Percentiles rank a stretch among this genome's conserved stretches.
Evolutionary conservation across 2,329 filamentous ascomycete species (phyloP).

Genomic region (Whalleya microplaca): DNA sequence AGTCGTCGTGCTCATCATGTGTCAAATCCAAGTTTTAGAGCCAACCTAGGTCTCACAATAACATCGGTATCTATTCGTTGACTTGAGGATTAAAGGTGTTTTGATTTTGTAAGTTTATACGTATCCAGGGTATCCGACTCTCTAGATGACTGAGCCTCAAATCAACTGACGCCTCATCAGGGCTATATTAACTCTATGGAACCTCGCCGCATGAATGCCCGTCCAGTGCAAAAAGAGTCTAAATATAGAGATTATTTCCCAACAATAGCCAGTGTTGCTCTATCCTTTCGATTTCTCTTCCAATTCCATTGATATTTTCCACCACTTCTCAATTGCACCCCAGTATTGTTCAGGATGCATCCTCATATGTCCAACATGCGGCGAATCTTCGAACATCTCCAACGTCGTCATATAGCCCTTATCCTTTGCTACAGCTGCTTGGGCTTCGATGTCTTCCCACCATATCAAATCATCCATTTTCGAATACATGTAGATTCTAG

Average conservation of each 20-base stretch:
- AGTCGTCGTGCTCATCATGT: too few species aligned
- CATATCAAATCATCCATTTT: constrained; percentile 60
- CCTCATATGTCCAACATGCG: constrained; percentile 65
- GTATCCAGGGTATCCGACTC: too few species aligned
- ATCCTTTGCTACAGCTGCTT: constrained; percentile 51
- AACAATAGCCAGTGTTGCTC: not conserved
- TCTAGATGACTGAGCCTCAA: too few species aligned
- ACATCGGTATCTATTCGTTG: too few species aligned
- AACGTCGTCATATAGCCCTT: constrained; percentile 54
- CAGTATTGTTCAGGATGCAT: constrained; percentile 62
- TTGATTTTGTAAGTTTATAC: too few species aligned
- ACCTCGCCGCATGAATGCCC: too few species aligned
- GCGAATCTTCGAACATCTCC: constrained; percentile 59
- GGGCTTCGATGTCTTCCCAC: constrained; percentile 58
- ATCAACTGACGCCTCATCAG: too few species aligned
- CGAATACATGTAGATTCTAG: constrained; percentile 62
- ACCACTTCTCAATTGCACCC: constrained; percentile 44
- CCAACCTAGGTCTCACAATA: too few species aligned
- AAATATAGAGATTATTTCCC: not conserved
- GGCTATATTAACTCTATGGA: too few species aligned
- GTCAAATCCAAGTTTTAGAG: too few species aligned
- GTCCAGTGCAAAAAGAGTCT: too few species aligned
- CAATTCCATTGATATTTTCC: constrained; percentile 29
- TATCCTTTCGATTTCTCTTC: constrained; percentile 6
- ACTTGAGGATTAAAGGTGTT: too few species aligned